Evolutionary conservation across 345 rosid genomes (phyloP).

Genomic region (Ailanthus altissimus): DNA sequence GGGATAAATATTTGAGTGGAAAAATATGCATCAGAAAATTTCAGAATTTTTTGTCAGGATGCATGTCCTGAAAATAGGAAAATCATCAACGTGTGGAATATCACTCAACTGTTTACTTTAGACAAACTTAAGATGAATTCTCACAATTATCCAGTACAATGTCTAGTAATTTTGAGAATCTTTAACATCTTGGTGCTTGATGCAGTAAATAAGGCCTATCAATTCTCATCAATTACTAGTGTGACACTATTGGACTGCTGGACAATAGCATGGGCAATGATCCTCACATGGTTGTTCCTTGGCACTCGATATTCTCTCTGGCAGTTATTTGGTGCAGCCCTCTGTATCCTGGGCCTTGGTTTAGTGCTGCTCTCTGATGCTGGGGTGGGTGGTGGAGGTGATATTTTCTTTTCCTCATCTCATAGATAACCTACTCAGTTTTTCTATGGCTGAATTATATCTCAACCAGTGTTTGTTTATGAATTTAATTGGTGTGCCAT

Average conservation of each 20-base stretch:
- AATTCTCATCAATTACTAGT: constrained; percentile 61
- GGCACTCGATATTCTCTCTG: constrained; percentile 52
- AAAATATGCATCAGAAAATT: neutral
- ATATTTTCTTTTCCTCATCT: constrained; percentile 7
- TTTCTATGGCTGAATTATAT: neutral
- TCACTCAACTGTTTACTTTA: neutral
- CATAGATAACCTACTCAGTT: neutral
- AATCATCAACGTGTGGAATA: neutral
- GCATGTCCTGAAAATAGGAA: neutral
- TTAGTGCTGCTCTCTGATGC: constrained; percentile 62
- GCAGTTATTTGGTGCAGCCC: constrained; percentile 55
- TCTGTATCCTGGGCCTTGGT: constrained; percentile 59
- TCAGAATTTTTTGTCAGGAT: neutral
- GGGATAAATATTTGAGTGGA: too few relatives aligned
- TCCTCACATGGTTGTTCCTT: constrained; percentile 53
- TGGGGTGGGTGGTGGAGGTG: constrained; percentile 61
- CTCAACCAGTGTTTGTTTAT: neutral
- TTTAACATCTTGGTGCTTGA: constrained; percentile 3
- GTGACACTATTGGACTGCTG: constrained; percentile 62
- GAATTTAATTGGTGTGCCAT: neutral
- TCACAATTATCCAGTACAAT: neutral
- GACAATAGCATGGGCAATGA: constrained; percentile 55
- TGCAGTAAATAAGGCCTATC: constrained; percentile 67
- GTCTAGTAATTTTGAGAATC: neutral
- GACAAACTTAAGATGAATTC: neutral